Percentiles rank a stretch among this genome's conserved stretches.
These are phyloP conservation scores for Wickerhamomyces hampshirensis DNA, from an alignment of 805 yeast species.

Conservation along the genomic window DNA sequence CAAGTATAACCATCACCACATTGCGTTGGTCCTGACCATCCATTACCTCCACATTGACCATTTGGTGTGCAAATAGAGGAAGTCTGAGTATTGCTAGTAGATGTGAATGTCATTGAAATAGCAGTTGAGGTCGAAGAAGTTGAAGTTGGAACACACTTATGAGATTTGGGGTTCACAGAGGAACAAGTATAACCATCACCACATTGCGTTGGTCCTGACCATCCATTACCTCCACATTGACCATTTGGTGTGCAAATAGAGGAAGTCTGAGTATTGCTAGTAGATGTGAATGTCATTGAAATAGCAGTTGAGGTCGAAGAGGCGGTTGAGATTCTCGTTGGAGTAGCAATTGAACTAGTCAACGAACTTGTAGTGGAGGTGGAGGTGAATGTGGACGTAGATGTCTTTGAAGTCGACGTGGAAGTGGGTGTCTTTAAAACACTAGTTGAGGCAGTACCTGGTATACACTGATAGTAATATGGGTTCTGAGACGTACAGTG, in stretches of 20 bases:
- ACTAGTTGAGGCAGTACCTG: slow-evolving; percentile 8
- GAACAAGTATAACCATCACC: slow-evolving; percentile 9
- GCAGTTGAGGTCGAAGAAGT: slow-evolving; percentile 1
- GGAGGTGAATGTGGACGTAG: neutral
- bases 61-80: neutral
- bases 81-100: neutral
- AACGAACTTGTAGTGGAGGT: neutral
- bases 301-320: neutral
- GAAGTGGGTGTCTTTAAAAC: neutral
- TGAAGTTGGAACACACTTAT: slow-evolving; percentile 10
- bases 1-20: slow-evolving; percentile 8
- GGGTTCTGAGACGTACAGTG: slow-evolving; percentile 11
- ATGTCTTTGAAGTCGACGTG: neutral
- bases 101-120: neutral
- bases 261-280: neutral
- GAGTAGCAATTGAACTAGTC: neutral
- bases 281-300: neutral
- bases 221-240: slow-evolving; percentile 18
- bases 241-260: slow-evolving; percentile 3
- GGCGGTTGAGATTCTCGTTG: neutral
- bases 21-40: slow-evolving; percentile 3
- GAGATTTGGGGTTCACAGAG: slow-evolving; percentile 9
- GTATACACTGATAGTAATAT: slow-evolving; percentile 16
- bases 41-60: slow-evolving; percentile 12
- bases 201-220: slow-evolving; percentile 11